A percentile compares a stretch with the other conserved stretches of the same genome.
These are phyloP conservation scores for Sphenostylis stenocarpa DNA, from an alignment of 306 rosid species.

Conservation along the genomic window DNA sequence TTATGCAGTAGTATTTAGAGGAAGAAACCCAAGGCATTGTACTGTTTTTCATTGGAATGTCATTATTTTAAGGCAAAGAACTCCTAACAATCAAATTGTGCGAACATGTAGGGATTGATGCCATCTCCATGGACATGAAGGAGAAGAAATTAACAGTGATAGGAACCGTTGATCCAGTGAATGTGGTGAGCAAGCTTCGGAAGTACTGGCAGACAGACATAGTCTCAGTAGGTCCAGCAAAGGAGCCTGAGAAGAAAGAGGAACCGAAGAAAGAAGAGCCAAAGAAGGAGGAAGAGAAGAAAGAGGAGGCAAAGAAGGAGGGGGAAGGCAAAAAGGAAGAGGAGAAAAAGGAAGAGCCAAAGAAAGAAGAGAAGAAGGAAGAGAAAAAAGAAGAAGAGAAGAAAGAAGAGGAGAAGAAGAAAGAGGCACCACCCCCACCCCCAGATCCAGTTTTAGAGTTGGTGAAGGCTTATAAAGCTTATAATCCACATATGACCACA, in stretches of 20 bases:
- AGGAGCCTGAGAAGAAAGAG: conserved; percentile 90
- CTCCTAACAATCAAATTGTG: neutral
- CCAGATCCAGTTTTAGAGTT: conserved; percentile 66
- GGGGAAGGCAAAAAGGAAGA: conserved; percentile 48
- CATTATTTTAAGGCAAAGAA: neutral
- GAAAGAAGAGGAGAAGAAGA: conserved; percentile 53
- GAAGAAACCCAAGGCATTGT: neutral
- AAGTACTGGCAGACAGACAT: conserved; percentile 68
- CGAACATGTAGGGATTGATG: conserved; percentile 72
- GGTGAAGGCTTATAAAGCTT: conserved; percentile 73
- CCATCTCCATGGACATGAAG: conserved; percentile 88
- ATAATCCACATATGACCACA: conserved; percentile 75
- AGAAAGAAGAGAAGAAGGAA: conserved; percentile 55
- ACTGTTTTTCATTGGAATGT: neutral
- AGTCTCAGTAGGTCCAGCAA: conserved; percentile 77
- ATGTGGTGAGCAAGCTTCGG: conserved; percentile 75
- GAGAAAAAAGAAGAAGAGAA: conserved; percentile 47
- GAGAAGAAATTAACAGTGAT: conserved; percentile 78
- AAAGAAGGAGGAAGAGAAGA: conserved; percentile 49
- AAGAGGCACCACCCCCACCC: conserved; percentile 51
- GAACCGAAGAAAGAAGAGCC: conserved; percentile 75
- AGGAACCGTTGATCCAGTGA: conserved; percentile 82
- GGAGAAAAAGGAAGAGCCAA: conserved; percentile 46
- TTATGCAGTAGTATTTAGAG: neutral
- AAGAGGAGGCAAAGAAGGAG: conserved; percentile 34